phyloP scores from a whole-genome alignment of 2,329 filamentous ascomycete genomes.

The Penicillium sp. region DNA sequence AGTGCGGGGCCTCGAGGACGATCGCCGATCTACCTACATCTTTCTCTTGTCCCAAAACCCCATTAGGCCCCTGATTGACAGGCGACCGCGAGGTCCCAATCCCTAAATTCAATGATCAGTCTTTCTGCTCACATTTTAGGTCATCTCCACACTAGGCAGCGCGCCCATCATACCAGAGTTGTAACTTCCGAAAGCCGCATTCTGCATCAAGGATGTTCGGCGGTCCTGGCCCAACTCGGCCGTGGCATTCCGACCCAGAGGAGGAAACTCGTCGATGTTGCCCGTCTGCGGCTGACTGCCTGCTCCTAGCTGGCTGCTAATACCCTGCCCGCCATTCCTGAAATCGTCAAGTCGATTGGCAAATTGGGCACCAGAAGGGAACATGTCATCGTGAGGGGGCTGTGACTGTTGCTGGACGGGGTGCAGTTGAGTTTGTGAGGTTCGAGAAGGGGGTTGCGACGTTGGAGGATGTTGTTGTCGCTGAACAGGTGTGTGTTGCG shows the following conservation, averaged over 20 bases:
- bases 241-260: constrained; percentile 53
- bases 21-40: constrained; percentile 27
- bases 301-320: constrained; percentile 52
- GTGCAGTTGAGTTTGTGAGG: constrained; percentile 41
- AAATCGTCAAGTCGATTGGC: constrained; percentile 54
- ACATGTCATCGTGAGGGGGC: constrained; percentile 48
- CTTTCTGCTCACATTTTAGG: too few relatives aligned
- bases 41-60: constrained; percentile 44
- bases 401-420: constrained; percentile 46
- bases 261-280: constrained; percentile 60
- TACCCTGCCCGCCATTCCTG: constrained; percentile 55
- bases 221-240: constrained; percentile 53
- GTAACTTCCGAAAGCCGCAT: constrained; percentile 45
- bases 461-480: constrained; percentile 49
- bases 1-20: constrained; percentile 13
- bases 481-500: constrained; percentile 54
- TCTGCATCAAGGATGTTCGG: constrained; percentile 52
- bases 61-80: constrained; percentile 44
- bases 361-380: constrained; percentile 51
- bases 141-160: constrained; percentile 30
- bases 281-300: constrained; percentile 53
- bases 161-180: constrained; percentile 34
- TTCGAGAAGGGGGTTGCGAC: constrained; percentile 42
- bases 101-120: constrained; percentile 27
- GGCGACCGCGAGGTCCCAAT: constrained; percentile 44